phyloP scores from a whole-genome alignment of 2,329 filamentous ascomycete genomes.

The Neonectria hederae region DNA sequence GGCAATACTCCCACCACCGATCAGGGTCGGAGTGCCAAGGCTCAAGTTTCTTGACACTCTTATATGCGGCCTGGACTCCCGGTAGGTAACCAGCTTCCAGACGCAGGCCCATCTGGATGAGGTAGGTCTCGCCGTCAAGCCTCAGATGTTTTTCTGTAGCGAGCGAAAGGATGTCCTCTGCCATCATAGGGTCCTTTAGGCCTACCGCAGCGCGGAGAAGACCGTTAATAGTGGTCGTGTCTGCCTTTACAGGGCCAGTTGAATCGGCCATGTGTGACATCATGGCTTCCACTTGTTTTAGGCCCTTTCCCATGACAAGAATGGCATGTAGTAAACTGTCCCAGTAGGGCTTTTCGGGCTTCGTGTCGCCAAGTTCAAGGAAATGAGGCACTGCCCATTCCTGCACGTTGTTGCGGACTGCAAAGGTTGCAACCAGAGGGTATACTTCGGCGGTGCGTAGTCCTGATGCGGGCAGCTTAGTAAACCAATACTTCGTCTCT shows the following conservation, averaged over 20 bases:
- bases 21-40: constrained; percentile 56
- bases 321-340: constrained; percentile 80
- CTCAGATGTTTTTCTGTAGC: constrained; percentile 71
- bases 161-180: constrained; percentile 77
- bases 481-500: constrained; percentile 75
- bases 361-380: constrained; percentile 57
- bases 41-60: constrained; percentile 49
- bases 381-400: constrained; percentile 72
- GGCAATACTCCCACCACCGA: constrained; percentile 61
- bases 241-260: constrained; percentile 62
- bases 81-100: constrained; percentile 77
- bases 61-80: constrained; percentile 73
- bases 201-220: constrained; percentile 78
- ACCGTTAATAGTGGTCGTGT: constrained; percentile 78
- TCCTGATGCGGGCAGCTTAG: constrained; percentile 56
- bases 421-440: constrained; percentile 56
- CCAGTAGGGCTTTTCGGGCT: constrained; percentile 67
- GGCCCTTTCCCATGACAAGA: constrained; percentile 71
- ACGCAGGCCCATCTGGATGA: constrained; percentile 80
- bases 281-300: constrained; percentile 60
- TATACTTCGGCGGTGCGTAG: constrained; percentile 39
- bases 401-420: constrained; percentile 65
- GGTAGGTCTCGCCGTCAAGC: constrained; percentile 74
- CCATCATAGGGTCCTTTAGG: constrained; percentile 74
- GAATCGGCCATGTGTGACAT: constrained; percentile 78